A percentile compares a stretch with the other conserved stretches of the same genome.
Evolutionary conservation across 2,329 filamentous ascomycete genomes (phyloP).

Genomic region (Neopestalotiopsis sp.): DNA sequence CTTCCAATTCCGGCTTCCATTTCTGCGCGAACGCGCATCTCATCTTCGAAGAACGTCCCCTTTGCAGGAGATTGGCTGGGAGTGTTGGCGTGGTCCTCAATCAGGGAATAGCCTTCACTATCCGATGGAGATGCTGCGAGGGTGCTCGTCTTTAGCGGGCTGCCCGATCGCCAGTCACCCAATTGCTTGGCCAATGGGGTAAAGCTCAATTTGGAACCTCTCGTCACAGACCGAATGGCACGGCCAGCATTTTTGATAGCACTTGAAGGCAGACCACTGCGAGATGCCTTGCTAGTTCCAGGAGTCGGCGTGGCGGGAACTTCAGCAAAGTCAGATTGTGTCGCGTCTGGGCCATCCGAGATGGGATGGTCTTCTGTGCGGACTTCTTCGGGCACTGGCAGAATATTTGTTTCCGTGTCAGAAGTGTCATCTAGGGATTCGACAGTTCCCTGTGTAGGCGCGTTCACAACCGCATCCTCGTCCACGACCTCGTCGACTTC

Average conservation of each 20-base stretch:
- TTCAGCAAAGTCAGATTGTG: constrained; percentile 32
- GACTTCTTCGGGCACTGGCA: constrained; percentile 48
- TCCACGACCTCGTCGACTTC: constrained; percentile 12
- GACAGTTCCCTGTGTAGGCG: constrained; percentile 37
- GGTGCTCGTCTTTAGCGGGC: constrained; percentile 49
- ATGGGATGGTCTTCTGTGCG: constrained; percentile 62
- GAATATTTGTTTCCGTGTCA: constrained; percentile 53
- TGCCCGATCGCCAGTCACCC: constrained; percentile 66
- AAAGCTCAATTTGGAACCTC: constrained; percentile 55
- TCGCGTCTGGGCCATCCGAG: constrained; percentile 33
- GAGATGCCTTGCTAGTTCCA: constrained; percentile 29
- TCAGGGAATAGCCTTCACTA: constrained; percentile 33
- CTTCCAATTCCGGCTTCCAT: constrained; percentile 32
- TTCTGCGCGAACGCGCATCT: constrained; percentile 48
- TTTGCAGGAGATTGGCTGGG: constrained; percentile 46
- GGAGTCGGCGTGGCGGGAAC: constrained; percentile 51
- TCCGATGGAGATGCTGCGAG: constrained; percentile 32
- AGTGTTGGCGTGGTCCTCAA: constrained; percentile 29
- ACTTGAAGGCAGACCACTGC: constrained; percentile 30
- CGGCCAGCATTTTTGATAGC: constrained; percentile 34
- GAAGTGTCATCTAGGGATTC: constrained; percentile 38
- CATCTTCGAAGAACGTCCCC: constrained; percentile 65
- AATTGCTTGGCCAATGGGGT: constrained; percentile 69
- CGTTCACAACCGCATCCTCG: constrained; percentile 28
- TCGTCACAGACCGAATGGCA: constrained; percentile 37